A percentile compares a stretch with the other conserved stretches of the same genome.
Evolutionary conservation across 2,329 filamentous ascomycete genomes (phyloP).

Genomic region (Raffaelea ambrosiae): DNA sequence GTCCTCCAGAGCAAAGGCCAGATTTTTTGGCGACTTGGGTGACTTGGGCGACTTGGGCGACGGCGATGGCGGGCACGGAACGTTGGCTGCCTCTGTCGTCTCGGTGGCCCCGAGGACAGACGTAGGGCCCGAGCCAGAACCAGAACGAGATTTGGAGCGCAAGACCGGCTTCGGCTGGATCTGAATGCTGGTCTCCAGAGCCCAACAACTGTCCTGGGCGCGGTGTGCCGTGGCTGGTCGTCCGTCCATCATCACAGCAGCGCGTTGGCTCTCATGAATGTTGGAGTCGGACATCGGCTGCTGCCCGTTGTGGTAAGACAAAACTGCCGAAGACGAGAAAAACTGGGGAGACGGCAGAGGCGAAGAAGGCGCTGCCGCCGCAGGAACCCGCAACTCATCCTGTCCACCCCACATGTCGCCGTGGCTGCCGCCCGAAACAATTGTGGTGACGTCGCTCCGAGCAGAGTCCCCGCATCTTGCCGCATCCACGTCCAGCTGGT

Average conservation of each 20-base stretch:
- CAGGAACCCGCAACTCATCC: background rate
- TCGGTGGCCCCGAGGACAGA: background rate
- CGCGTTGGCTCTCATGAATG: conserved; percentile 28
- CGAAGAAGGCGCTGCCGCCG: background rate
- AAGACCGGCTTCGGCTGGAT: background rate
- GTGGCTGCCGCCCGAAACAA: background rate
- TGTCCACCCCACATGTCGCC: background rate
- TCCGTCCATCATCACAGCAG: conserved; percentile 28
- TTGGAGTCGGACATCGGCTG: conserved; percentile 37
- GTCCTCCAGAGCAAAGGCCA: background rate
- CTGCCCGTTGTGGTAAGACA: conserved; percentile 33
- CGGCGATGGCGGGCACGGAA: background rate
- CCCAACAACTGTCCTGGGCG: conserved; percentile 17
- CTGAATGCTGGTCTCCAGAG: background rate
- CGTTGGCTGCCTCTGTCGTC: background rate
- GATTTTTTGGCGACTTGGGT: background rate
- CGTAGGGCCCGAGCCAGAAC: no score
- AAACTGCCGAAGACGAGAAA: conserved; percentile 27
- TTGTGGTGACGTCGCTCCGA: background rate
- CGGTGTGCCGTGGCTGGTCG: conserved; percentile 41
- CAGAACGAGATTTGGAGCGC: no score
- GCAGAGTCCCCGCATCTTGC: background rate
- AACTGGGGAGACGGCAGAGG: conserved; percentile 14
- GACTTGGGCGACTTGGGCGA: background rate
- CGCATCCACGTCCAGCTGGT: conserved; percentile 24